These are phyloP conservation scores for Leersia perrieri DNA, from an alignment of 176 grass and related monocot genomes.

Conservation along the genomic window DNA sequence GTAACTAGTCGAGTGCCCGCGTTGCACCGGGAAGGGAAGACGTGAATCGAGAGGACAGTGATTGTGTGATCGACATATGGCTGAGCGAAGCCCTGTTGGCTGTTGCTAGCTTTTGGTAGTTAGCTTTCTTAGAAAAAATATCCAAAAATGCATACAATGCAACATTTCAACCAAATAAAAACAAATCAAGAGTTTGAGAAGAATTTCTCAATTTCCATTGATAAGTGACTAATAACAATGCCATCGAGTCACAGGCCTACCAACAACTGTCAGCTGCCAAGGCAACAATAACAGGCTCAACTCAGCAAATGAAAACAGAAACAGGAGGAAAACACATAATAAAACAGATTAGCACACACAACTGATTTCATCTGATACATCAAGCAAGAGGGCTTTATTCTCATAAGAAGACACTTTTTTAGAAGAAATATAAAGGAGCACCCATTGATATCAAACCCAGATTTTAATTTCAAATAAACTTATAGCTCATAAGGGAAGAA, in stretches of 20 bases:
- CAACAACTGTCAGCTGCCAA: neutral
- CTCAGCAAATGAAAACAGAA: neutral
- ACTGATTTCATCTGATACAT: neutral
- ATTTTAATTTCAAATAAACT: neutral
- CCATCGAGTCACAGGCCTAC: neutral
- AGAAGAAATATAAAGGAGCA: neutral
- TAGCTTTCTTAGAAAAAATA: neutral
- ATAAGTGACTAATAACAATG: neutral
- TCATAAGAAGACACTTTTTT: neutral
- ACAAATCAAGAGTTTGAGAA: neutral
- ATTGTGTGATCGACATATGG: no score
- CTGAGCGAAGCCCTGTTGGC: no score
- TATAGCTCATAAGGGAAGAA: neutral
- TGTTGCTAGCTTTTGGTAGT: constrained; percentile 3
- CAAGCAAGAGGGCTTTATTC: neutral
- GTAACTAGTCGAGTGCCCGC: no score
- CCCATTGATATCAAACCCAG: neutral
- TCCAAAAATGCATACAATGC: neutral
- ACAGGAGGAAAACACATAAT: neutral
- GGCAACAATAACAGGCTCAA: neutral
- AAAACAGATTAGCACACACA: neutral
- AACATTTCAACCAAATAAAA: neutral
- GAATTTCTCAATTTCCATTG: neutral
- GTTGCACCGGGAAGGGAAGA: no score
- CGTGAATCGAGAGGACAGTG: no score